Base-by-base conservation (phyloP, 2,329 filamentous ascomycete species). In the Grosmannia penicillata region DNA sequence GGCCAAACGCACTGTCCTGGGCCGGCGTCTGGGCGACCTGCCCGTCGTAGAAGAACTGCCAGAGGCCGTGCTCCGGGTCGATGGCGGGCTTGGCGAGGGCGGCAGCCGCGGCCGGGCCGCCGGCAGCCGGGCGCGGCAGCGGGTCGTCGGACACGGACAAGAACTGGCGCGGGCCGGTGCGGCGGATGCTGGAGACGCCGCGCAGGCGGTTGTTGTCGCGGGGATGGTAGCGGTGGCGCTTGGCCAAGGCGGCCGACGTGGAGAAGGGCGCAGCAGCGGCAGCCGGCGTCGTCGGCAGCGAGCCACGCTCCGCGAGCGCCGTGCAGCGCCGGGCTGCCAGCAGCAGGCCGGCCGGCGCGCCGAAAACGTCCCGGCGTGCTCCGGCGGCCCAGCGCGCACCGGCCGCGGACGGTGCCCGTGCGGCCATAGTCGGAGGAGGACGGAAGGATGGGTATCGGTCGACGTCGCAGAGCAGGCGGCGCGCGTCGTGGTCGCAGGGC, bases 41-140 rank as follows among this genome's bases (percentile, higher is more conserved):
- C 46, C 78, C 70, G 45, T 68, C 68, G 51, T 78, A 75, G 61
- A 98, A 96, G 62, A 98, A 98, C 1, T 74, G 79, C 81, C 83
- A 96, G 10, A 98, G 76, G 23, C 86, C 89, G 42, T 98, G 91
- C 47, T 87, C 62, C 22, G 75, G 68, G 53, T 85, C 78, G 30
- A 68, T 70, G 45, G 71, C 56, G 24, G 80, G 56, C 33, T 65
- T 56, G 38, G 73, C 72, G 52, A 74, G 68, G 43, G 68, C 67
- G 40, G 78, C 17, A 27, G 38, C 30, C 23, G 33, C 18, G 25
- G 21, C 25, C 3, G n/a, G n/a, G n/a, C n/a, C n/a, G n/a, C n/a
- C n/a, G n/a, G n/a, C n/a, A n/a, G 34, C 72, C 7, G 91, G 87
- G 52, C 72, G 69, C 1, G 89, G 89, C 39, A 94, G 63, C 36